Base-by-base conservation (phyloP, 2,329 filamentous ascomycete genomes). In the Penicillium nordicum region DNA sequence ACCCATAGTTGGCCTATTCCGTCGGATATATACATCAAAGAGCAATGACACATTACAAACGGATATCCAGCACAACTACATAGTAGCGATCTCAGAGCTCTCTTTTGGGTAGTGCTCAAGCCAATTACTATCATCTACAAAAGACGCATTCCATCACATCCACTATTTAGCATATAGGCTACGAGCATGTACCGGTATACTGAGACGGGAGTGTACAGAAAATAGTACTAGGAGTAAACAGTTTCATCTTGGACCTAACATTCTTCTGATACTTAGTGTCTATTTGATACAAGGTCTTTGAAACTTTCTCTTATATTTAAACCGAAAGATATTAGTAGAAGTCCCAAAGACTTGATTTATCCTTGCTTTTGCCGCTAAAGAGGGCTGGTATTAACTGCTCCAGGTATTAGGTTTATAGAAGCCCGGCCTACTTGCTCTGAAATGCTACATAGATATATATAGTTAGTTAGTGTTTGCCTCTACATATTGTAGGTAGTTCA, bases 21-120 rank as follows among this genome's bases (percentile, higher is more conserved):
- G 23, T 29, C 21, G 36, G 36, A 50, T 50, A 50, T 50, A 50
- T 42, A 50, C 47, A 49, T 41, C 46, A 21, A 40, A 41, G 37
- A 29, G 12, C 27, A n/a, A 16, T 14, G 8, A 1, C 11, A 50
- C 12, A 18, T 30, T 10, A 11, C 34, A 30, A n/a, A 23, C n/a
- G 11, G 9, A 21, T 50, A 38, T 40, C 5, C 23, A 27, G 14
- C 27, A 5, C 18, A 41, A 30, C n/a, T 8, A 11, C n/a, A 37
- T 12, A 49, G 4, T 7, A 32, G 18, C 6, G 12, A 34, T 6
- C 2, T 32, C 2, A 34, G 23, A 32, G 5, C 2, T 3, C 43
- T 32, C 12, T 14, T 14, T 10, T 23, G 3, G 4, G 5, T 11
- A 32, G 7, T 6, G 4, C 9, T 12, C 4, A 32, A 16, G 4